Conservation (phyloP, 768 basidiomycete genomes). For the Tricholoma flavovirens region DNA sequence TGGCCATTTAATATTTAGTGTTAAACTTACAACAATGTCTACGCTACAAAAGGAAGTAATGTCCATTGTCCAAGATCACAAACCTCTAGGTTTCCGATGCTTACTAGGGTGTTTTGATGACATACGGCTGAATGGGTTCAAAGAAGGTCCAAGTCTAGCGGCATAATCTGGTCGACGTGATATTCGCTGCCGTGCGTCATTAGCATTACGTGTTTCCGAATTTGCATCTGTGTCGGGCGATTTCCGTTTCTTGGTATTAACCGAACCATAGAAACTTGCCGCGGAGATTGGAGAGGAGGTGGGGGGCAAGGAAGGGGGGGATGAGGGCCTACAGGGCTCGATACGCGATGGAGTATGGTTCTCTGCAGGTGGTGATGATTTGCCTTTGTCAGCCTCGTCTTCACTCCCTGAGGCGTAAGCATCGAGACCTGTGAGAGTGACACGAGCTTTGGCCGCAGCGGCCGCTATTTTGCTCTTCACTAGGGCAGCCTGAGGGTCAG, state of each 20-base stretch:
- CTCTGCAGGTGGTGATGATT: slow-evolving; percentile 14
- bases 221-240: slow-evolving; percentile 12
- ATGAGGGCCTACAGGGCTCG: slow-evolving; percentile 26
- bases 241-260: slow-evolving; percentile 27
- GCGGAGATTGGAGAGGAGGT: slow-evolving; percentile 28
- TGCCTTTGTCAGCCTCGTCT: slow-evolving; percentile 10
- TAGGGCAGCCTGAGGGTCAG: slow-evolving; percentile 48
- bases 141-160: slow-evolving; percentile 5
- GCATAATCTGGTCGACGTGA: slow-evolving; percentile 1
- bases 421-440: slow-evolving; percentile 17
- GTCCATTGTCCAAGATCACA: slow-evolving; percentile 9
- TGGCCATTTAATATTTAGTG: slow-evolving; percentile 8
- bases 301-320: slow-evolving; percentile 23
- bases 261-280: slow-evolving; percentile 31
- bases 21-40: slow-evolving; percentile 11
- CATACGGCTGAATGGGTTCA: slow-evolving; percentile 11
- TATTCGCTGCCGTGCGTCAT: slow-evolving; percentile 2
- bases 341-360: slow-evolving; percentile 8
- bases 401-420: slow-evolving; percentile 27
- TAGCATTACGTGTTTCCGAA: slow-evolving; percentile 1
- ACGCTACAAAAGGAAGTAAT: slow-evolving; percentile 3
- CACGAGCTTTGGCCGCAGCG: slow-evolving; percentile 25
- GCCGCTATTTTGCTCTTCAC: slow-evolving; percentile 52
- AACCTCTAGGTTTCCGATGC: slow-evolving; percentile 12
- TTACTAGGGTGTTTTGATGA: slow-evolving; percentile 3